A percentile compares a stretch with the other conserved stretches of the same genome.
These are phyloP conservation scores for Lachancea waltii DNA, from an alignment of 805 yeast species.

Conservation along the genomic window DNA sequence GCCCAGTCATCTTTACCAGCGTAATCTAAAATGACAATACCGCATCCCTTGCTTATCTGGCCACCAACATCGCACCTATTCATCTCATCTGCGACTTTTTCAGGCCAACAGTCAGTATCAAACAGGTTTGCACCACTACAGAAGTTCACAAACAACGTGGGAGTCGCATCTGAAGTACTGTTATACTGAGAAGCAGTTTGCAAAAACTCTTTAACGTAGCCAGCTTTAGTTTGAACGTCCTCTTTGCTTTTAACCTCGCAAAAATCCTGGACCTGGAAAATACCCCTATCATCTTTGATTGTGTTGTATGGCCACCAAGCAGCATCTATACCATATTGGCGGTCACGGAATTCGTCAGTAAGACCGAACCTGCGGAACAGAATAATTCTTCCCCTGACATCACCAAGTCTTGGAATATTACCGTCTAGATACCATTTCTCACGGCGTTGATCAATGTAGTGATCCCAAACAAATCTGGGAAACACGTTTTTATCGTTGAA, in stretches of 20 bases:
- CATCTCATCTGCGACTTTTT: slow-evolving; percentile 51
- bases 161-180: slow-evolving; percentile 36
- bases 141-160: slow-evolving; percentile 63
- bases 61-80: slow-evolving; percentile 38
- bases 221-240: slow-evolving; percentile 52
- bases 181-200: slow-evolving; percentile 47
- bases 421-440: slow-evolving; percentile 56
- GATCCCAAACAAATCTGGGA: slow-evolving; percentile 52
- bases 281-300: slow-evolving; percentile 57
- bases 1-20: slow-evolving; percentile 58
- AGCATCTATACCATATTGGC: slow-evolving; percentile 57
- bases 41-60: slow-evolving; percentile 49
- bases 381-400: slow-evolving; percentile 59
- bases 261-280: slow-evolving; percentile 63
- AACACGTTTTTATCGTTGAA: slow-evolving; percentile 56
- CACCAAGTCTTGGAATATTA: slow-evolving; percentile 51
- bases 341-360: slow-evolving; percentile 18
- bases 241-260: slow-evolving; percentile 51
- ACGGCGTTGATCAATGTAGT: slow-evolving; percentile 40
- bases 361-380: slow-evolving; percentile 66
- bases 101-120: slow-evolving; percentile 70
- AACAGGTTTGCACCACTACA: slow-evolving; percentile 70
- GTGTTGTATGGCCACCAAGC: slow-evolving; percentile 61
- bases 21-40: slow-evolving; percentile 63
- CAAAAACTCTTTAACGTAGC: slow-evolving; percentile 50